These are phyloP conservation scores for Penicillium verrucosum DNA, from an alignment of 2,329 filamentous ascomycete genomes.

Conservation along the genomic window DNA sequence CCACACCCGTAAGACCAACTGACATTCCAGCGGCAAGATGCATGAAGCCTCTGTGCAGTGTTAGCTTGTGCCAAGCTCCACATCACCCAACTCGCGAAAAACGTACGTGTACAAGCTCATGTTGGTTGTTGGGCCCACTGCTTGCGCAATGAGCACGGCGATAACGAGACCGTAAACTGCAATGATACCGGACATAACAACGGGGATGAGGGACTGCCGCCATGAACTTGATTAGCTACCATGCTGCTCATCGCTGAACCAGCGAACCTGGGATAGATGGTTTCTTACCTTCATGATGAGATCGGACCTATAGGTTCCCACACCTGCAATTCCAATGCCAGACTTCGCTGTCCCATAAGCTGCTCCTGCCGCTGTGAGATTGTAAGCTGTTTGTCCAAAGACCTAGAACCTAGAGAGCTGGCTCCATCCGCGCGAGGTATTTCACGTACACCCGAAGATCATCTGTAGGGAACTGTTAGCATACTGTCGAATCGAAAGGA, in stretches of 20 bases:
- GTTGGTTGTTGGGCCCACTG: conserved; percentile 67
- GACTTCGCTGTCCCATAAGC: conserved; percentile 68
- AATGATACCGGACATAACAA: conserved; percentile 97
- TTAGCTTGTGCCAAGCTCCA: conserved; percentile 24
- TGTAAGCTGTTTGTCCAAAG: conserved; percentile 19
- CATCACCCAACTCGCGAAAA: conserved; percentile 15
- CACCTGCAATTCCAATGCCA: conserved; percentile 65
- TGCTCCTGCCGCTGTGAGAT: conserved; percentile 56
- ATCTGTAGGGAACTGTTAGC: conserved; percentile 41
- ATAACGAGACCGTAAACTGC: conserved; percentile 97
- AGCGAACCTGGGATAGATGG: background rate
- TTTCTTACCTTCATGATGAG: conserved; percentile 63
- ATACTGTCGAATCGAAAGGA: conserved; percentile 1
- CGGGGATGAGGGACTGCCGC: conserved; percentile 48
- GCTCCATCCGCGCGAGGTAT: conserved; percentile 8
- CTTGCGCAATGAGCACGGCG: conserved; percentile 89
- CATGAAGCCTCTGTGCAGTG: conserved; percentile 69
- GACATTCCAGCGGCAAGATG: conserved; percentile 87
- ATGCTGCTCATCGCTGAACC: background rate
- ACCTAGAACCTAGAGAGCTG: background rate
- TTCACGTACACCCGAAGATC: conserved; percentile 51
- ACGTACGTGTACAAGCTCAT: conserved; percentile 83
- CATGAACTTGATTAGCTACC: conserved; percentile 19
- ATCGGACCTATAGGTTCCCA: conserved; percentile 64
- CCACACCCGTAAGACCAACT: conserved; percentile 87